Evolutionary conservation across 768 basidiomycete genomes (phyloP).

Genomic region (Phaffia tasmanica): DNA sequence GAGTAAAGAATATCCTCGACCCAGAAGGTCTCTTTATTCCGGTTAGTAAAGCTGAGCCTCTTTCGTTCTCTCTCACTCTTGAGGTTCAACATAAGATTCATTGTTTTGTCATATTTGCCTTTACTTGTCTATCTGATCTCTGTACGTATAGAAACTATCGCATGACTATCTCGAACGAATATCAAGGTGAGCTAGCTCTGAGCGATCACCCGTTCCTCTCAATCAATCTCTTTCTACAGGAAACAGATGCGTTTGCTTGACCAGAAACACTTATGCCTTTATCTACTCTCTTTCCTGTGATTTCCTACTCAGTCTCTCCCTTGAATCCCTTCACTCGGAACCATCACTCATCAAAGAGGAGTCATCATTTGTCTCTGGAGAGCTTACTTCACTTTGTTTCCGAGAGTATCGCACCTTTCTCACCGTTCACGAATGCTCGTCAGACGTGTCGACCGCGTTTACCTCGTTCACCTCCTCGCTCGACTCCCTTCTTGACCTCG

Average conservation of each 20-base stretch:
- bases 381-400: conserved; percentile 77
- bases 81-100: neutral
- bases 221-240: neutral
- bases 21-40: conserved; percentile 17
- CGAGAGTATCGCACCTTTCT: conserved; percentile 86
- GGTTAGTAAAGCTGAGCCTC: neutral
- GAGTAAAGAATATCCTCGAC: conserved; percentile 10
- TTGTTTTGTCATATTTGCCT: no score
- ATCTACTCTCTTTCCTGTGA: no score
- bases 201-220: neutral
- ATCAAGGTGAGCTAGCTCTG: conserved; percentile 13
- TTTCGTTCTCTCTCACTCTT: neutral
- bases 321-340: conserved; percentile 59
- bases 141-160: conserved; percentile 2
- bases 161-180: conserved; percentile 25
- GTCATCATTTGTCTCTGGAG: conserved; percentile 73
- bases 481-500: conserved; percentile 51
- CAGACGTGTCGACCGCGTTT: conserved; percentile 60
- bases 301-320: conserved; percentile 54
- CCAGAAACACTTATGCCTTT: neutral
- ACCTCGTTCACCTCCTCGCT: conserved; percentile 65
- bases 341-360: conserved; percentile 70
- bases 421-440: conserved; percentile 69
- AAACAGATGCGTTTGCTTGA: neutral
- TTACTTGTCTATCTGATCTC: no score